Base-by-base conservation (phyloP, 768 basidiomycete species). In the Hypsizygus marmoreus region DNA sequence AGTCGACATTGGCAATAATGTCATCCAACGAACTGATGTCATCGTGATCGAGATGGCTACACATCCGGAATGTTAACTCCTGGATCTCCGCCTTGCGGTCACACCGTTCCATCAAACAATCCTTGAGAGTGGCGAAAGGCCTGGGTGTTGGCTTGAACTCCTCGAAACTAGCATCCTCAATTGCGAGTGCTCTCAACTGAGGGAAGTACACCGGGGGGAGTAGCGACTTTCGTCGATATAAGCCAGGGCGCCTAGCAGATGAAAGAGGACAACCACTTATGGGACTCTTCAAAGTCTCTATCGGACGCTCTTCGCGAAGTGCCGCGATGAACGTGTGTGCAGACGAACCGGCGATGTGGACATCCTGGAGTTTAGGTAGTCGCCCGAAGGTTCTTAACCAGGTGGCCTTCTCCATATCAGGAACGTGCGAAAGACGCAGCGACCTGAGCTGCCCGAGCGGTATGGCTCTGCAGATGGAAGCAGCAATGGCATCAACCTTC, bases 1-100 rank as follows among this genome's bases (percentile, higher is more conserved):
- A 73, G 1, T 50, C 45, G n/a, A 71, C 62, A 20, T 64, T 56
- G 12, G 51, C 45, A 6, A 70, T 65, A 24, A 69, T 45, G 23
- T 63, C 53, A 37, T 51, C 33, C n/a, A 71, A 40, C n/a, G 35
- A 5, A 11, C 52, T 47, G 11, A 73, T 57, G 14, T 61, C 51
- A 0, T 58, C 53, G 3, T 45, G 23, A 3, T 20, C 23, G 20
- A 70, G 22, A 14, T 46, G 44, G 10, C 17, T 53, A 51, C 70
- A 73, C 5, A 60, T 51, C 6, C 29, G n/a, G 16, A 73, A 45
- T 20, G 40, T 47, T 41, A 72, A 36, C 14, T 59, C 58, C 25
- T 59, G 55, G 7, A 72, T 26, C 28, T 58, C 57, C 28, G 60
- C 61, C 20, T 59, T 63, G 8, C 59, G 59, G 38, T 70, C 60